Evolutionary conservation across 2,329 filamentous ascomycete species (phyloP), one percentile per base, ranked within the genome.

Genomic region (Pseudogymnoascus sp.): DNA sequence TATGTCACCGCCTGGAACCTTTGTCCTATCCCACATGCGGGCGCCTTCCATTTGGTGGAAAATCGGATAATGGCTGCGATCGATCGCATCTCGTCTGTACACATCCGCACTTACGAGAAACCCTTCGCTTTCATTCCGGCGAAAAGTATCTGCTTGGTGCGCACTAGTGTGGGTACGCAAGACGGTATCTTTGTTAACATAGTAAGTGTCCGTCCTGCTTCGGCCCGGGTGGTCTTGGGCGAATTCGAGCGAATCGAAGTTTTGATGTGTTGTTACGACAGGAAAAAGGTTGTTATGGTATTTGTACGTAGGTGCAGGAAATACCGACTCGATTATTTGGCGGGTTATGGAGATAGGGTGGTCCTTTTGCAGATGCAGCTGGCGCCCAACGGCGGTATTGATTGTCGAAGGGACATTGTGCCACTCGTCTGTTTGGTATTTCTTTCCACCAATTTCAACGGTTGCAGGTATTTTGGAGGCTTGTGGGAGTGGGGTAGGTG

Each of bases 1-100:
- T 16, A 92, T 74, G 68, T 89, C 83, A 16, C 80, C 81, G 65
- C 76, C 79, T 63, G 79, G 81, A 51, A 83, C 84, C 74, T 79
- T 82, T 28, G 74, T 80, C 8, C 91, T 85, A 73, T 95, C 89
- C 93, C 95, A 99, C 63, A 92, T 88, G 70, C 89, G 83, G 7
- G 93, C 93, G 11, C 92, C 93, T 76, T 99, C 95, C 93, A 98
- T 98, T 78, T 99, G 95, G 77, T 99, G 95, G 77, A 99, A 99
- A 65, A 96, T 86, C 0, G 95, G 95, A 77, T 98, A 98, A 77
- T 99, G 95, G 70, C 89, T 95, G 64, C 90, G 86, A 77, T 99
- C 95, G 72, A 99, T 89, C 64, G 93, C 93, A 83, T 99, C 95
- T 68, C 95, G 85, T 48, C 95, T 86, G 76, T 98, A 99, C 16